Evolutionary conservation across 768 basidiomycete genomes (phyloP).

Genomic region (Boletus eberwhitei): DNA sequence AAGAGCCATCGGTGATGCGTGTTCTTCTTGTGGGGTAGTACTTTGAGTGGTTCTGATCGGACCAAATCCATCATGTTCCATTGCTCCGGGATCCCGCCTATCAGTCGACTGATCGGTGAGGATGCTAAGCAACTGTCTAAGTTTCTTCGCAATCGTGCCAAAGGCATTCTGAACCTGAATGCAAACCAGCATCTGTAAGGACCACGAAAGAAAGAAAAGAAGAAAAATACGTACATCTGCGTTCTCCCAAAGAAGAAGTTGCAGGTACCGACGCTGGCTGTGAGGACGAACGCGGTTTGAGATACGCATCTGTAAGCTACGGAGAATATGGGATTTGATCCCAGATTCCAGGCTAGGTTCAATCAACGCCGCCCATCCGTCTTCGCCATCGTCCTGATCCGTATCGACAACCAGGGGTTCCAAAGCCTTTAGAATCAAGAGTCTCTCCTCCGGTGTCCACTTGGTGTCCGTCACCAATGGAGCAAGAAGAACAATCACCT

Average conservation of each 20-base stretch:
- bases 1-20: constrained; percentile 24
- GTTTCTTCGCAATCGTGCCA: constrained; percentile 20
- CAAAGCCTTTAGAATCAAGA: constrained; percentile 61
- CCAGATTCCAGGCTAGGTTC: constrained; percentile 50
- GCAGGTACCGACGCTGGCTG: constrained; percentile 39
- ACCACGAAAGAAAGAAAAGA: neutral
- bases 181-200: neutral
- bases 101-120: constrained; percentile 23
- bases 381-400: constrained; percentile 25
- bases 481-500: constrained; percentile 43
- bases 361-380: constrained; percentile 48
- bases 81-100: constrained; percentile 27
- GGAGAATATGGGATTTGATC: constrained; percentile 55
- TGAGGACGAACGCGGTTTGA: constrained; percentile 5
- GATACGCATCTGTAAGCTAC: constrained; percentile 27
- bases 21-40: constrained; percentile 30
- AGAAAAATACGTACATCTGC: constrained; percentile 51
- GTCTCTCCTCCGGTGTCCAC: constrained; percentile 64
- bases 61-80: constrained; percentile 58
- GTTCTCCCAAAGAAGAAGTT: constrained; percentile 66
- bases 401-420: constrained; percentile 56
- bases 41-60: constrained; percentile 43
- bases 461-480: constrained; percentile 37
- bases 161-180: constrained; percentile 54
- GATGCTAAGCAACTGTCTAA: constrained; percentile 43